Base-by-base conservation (phyloP, 2,329 filamentous ascomycete genomes). In the Geosmithia flava region DNA sequence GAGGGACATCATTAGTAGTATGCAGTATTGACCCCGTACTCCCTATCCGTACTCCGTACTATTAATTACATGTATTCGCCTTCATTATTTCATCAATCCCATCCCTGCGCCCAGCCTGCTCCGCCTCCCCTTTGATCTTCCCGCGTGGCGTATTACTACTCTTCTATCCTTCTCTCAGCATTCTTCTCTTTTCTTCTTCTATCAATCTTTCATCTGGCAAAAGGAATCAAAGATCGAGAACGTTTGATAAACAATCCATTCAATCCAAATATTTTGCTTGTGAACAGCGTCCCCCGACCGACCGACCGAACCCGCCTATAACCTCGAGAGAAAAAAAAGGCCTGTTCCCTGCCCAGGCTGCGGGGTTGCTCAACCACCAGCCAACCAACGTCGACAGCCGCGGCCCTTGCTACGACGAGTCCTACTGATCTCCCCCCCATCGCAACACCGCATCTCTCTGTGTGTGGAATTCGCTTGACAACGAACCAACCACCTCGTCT, bases 351-450 rank as follows among this genome's bases (percentile, higher is more conserved):
- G 33, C 33, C 7, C 42, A 11, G 45, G 20, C 47, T 48, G 47
- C 47, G 47, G 47, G 47, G 47, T 48, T 33, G 41, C n/a, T 37
- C 20, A 16, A 42, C 20, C 13, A 10, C 27, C 16, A 42, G 42
- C 47, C 47, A 48, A 48, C 41, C 47, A 48, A 37, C 33, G 33
- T 37, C 33, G 33, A 11, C 23, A 44, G n/a, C 30, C 27, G 44
- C 27, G 16, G 45, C 45, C 29, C 50, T 33, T 27, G 19, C 42
- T 48, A 44, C 46, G n/a, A n/a, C n/a, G 33, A 44, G 42, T 44
- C 40, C 40, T 27, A 41, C 39, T n/a, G n/a, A 42, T n/a, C 40
- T 20, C n/a, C 40, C 15, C 40, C 10, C 20, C 42, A 20, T 20
- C 42, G 42, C 20, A 44, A 20, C 42, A 23, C 42, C 42, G 42